Evolutionary conservation across 257 asterid genomes (phyloP).

Genomic region (Cordia subcordata): DNA sequence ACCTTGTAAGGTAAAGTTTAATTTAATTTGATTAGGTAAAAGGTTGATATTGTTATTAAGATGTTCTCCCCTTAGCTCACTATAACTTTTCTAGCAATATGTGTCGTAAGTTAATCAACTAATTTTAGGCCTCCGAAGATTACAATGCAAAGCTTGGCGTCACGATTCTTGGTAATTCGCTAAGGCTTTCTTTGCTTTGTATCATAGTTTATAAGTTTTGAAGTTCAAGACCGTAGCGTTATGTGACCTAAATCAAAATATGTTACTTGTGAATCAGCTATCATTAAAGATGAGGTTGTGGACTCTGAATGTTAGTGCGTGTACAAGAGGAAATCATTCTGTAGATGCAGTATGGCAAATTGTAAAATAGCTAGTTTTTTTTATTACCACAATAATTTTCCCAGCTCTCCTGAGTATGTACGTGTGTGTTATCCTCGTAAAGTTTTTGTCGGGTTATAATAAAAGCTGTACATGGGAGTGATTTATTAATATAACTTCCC

Average conservation of each 20-base stretch:
- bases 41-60: too few species aligned
- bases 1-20: too few species aligned
- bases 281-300: constrained; percentile 73
- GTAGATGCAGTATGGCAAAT: constrained; percentile 20
- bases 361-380: neutral
- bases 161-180: constrained; percentile 60
- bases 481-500: too few species aligned
- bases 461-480: too few species aligned
- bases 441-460: too few species aligned
- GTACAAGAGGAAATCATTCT: constrained; percentile 82
- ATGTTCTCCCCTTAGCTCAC: neutral
- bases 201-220: too few species aligned
- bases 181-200: neutral
- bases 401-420: neutral
- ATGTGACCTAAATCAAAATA: neutral
- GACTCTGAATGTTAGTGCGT: constrained; percentile 62
- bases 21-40: too few species aligned
- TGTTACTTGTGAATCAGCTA: constrained; percentile 56
- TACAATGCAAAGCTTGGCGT: constrained; percentile 70
- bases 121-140: constrained; percentile 69
- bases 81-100: constrained; percentile 1
- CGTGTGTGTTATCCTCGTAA: too few species aligned
- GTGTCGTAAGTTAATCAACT: neutral
- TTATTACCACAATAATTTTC: neutral
- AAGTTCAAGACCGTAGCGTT: too few species aligned